Base-by-base conservation (phyloP, 345 rosid genomes). In the Lagerstroemia speciosa region DNA sequence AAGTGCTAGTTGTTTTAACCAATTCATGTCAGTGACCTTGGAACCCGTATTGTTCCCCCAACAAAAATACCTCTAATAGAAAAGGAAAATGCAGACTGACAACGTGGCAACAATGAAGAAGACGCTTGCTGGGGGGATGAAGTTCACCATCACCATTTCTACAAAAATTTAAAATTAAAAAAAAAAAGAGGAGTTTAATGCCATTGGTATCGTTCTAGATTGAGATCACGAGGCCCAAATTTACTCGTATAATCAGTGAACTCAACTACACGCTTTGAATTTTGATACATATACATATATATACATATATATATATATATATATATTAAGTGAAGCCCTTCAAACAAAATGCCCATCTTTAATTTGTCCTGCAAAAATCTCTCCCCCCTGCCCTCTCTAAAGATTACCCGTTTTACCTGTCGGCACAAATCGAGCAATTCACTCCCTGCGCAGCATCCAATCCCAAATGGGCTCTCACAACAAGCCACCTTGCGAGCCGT, bases 321-420 rank as follows among this genome's bases (percentile, higher is more conserved):
- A n/a, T n/a, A n/a, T n/a, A n/a, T n/a, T n/a, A n/a, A n/a, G n/a
- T n/a, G n/a, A n/a, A n/a, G n/a, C n/a, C n/a, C n/a, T n/a, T n/a
- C n/a, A n/a, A n/a, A n/a, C n/a, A 30, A 26, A 55, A 9, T 2
- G 8, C 61, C 8, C 5, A 15, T 69, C 82, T 65, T 77, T 40
- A 37, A 67, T 74, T 69, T 10, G 10, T 22, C 68, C 74, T 78
- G 63, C 46, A 20, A 71, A 75, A 75, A 66, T 76, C 84, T 78
- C 84, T 69, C 67, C 48, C 73, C 71, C 67, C 58, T 26, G 36
- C 1, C 58, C 37, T 62, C 30, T 41, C 62, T 30, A 14, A 43
- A 3, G 17, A 10, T 43, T 43, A 14, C 48, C 48, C 17, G 48
- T 43, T 43, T 43, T 43, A 43, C 48, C 48, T 43, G 48, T 43